phyloP scores from a whole-genome alignment of 225 moss, liverwort and hornwort genomes.

The Pseudoscleropodium purum region DNA sequence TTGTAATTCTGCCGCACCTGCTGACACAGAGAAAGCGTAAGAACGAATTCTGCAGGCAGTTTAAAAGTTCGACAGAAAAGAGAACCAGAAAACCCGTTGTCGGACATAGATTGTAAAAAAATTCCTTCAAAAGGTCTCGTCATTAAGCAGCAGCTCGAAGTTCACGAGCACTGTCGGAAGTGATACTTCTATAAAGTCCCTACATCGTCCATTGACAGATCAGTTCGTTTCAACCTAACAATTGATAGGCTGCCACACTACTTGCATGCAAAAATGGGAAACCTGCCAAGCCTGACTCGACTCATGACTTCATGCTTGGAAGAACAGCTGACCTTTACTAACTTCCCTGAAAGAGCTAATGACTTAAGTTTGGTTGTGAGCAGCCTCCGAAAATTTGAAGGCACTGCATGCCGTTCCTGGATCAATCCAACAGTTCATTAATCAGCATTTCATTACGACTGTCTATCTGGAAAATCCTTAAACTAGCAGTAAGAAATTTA shows the following conservation, averaged over 20 bases:
- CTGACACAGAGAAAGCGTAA: slow-evolving; percentile 16
- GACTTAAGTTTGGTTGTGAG: slow-evolving; percentile 91
- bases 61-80: neutral
- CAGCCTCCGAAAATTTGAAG: slow-evolving; percentile 92
- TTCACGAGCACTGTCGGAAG: neutral
- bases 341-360: slow-evolving; percentile 79
- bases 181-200: neutral
- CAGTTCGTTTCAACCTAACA: slow-evolving; percentile 17
- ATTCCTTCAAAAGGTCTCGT: neutral
- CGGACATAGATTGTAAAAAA: neutral
- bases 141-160: neutral
- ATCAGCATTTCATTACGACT: slow-evolving; percentile 28
- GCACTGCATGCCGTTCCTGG: slow-evolving; percentile 97
- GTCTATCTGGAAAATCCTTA: slow-evolving; percentile 1
- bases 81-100: neutral
- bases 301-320: slow-evolving; percentile 19
- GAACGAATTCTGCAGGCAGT: neutral
- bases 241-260: slow-evolving; percentile 1
- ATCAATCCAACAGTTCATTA: slow-evolving; percentile 40
- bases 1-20: slow-evolving; percentile 86
- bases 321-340: slow-evolving; percentile 70
- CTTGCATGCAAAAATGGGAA: slow-evolving; percentile 21
- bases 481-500: neutral
- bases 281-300: neutral
- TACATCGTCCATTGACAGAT: slow-evolving; percentile 4